These are phyloP conservation scores for Backusella parvicylindrica DNA, from an alignment of 192 early-diverging fungal species.

Conservation along the genomic window DNA sequence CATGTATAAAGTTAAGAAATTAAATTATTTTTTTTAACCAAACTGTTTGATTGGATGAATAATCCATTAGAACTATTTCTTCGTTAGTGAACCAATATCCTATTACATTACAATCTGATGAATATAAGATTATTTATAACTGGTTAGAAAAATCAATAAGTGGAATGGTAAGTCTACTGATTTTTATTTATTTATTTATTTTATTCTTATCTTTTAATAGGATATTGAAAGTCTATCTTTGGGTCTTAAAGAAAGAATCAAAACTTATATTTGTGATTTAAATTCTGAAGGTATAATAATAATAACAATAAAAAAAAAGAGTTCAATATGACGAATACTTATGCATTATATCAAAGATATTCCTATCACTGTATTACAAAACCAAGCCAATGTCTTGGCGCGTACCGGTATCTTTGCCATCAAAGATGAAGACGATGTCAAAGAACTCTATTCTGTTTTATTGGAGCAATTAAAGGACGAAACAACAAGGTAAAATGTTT, in stretches of 20 bases:
- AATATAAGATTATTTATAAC: slow-evolving; percentile 8
- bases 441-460: background rate
- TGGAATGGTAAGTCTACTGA: background rate
- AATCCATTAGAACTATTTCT: slow-evolving; percentile 20
- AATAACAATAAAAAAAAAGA: background rate
- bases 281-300: slow-evolving; percentile 11
- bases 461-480: background rate
- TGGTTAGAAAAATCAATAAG: slow-evolving; percentile 11
- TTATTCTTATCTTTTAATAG: background rate
- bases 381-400: slow-evolving; percentile 24
- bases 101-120: slow-evolving; percentile 3
- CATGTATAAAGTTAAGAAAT: background rate
- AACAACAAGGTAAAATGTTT: background rate
- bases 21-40: too few relatives aligned
- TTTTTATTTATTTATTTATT: background rate
- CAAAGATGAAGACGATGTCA: background rate
- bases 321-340: background rate
- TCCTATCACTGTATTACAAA: slow-evolving; percentile 13
- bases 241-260: slow-evolving; percentile 10
- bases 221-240: background rate
- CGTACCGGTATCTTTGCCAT: slow-evolving; percentile 15
- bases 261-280: slow-evolving; percentile 13
- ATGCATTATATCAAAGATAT: slow-evolving; percentile 12
- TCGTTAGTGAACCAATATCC: slow-evolving; percentile 22
- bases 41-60: too few relatives aligned